Evolutionary conservation across 768 basidiomycete genomes (phyloP).

Genomic region (Daedaleopsis nitida): DNA sequence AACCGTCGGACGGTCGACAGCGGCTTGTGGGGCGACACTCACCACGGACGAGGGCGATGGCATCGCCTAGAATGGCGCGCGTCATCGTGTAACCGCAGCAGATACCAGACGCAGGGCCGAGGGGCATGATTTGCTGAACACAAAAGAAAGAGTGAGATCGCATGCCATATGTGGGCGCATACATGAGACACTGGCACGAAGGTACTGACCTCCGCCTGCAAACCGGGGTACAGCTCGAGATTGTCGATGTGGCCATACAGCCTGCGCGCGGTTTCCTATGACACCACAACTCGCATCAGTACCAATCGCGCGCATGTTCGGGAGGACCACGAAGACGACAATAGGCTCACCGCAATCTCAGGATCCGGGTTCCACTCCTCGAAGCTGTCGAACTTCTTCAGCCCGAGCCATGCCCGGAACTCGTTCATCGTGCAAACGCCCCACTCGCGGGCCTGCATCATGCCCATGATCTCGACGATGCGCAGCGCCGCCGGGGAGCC

Average conservation of each 20-base stretch:
- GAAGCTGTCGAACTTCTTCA: slow-evolving; percentile 67
- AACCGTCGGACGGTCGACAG: not conserved
- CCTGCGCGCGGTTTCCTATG: slow-evolving; percentile 59
- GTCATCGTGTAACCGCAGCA: slow-evolving; percentile 86
- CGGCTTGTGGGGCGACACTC: not conserved
- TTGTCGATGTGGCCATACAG: slow-evolving; percentile 77
- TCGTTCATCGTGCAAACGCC: slow-evolving; percentile 58
- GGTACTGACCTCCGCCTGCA: slow-evolving; percentile 20
- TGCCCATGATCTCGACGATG: slow-evolving; percentile 58
- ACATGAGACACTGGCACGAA: not conserved
- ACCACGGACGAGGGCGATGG: slow-evolving; percentile 65
- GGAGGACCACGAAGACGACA: not conserved
- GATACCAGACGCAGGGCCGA: slow-evolving; percentile 65
- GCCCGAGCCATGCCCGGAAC: slow-evolving; percentile 69
- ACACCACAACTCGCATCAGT: not conserved
- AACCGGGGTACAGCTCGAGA: slow-evolving; percentile 71
- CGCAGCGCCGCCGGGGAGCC: slow-evolving; percentile 49
- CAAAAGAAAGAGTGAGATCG: not conserved
- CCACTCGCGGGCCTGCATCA: slow-evolving; percentile 55
- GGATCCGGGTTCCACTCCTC: slow-evolving; percentile 72
- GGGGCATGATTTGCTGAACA: slow-evolving; percentile 32
- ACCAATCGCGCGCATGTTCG: not conserved
- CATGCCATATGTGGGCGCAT: slow-evolving; percentile 1
- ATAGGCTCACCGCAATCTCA: slow-evolving; percentile 50
- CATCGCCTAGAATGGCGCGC: slow-evolving; percentile 81